phyloP scores from a whole-genome alignment of 1,139 yeast species.

The Tardiomyces depauwii region DNA sequence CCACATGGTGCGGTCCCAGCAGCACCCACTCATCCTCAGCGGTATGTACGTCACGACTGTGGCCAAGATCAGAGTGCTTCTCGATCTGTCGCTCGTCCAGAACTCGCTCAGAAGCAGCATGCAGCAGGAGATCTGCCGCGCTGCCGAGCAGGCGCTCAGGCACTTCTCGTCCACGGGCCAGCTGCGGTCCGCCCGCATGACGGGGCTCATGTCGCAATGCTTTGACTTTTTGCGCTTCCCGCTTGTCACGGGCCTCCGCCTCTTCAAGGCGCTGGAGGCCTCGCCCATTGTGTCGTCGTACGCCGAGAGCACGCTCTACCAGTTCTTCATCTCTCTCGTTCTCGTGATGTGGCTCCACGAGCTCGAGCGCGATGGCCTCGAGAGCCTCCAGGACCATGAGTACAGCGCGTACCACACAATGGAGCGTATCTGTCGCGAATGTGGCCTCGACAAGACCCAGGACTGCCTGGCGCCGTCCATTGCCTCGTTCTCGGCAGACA shows the following conservation, averaged over 20 bases:
- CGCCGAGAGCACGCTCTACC: slow-evolving; percentile 15
- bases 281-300: slow-evolving; percentile 14
- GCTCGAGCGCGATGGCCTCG: slow-evolving; percentile 11
- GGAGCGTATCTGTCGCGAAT: slow-evolving; percentile 4
- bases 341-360: slow-evolving; percentile 24
- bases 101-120: slow-evolving; percentile 4
- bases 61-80: slow-evolving; percentile 14
- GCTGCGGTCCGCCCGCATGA: slow-evolving; percentile 11
- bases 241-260: slow-evolving; percentile 13
- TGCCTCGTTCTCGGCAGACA: slow-evolving; percentile 20
- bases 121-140: slow-evolving; percentile 16
- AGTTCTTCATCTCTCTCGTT: slow-evolving; percentile 19
- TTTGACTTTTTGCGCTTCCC: slow-evolving; percentile 17
- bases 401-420: slow-evolving; percentile 4
- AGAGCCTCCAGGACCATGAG: slow-evolving; percentile 1
- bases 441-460: slow-evolving; percentile 9
- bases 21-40: slow-evolving; percentile 15
- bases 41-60: slow-evolving; percentile 12
- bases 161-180: slow-evolving; percentile 10
- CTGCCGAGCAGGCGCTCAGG: slow-evolving; percentile 12
- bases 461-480: slow-evolving; percentile 18
- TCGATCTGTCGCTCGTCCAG: slow-evolving; percentile 15
- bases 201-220: slow-evolving; percentile 13
- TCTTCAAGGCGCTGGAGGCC: slow-evolving; percentile 12
- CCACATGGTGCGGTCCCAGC: slow-evolving; percentile 8